These are phyloP conservation scores for Nakataea oryzae DNA, from an alignment of 2,329 filamentous ascomycete species.

Conservation along the genomic window DNA sequence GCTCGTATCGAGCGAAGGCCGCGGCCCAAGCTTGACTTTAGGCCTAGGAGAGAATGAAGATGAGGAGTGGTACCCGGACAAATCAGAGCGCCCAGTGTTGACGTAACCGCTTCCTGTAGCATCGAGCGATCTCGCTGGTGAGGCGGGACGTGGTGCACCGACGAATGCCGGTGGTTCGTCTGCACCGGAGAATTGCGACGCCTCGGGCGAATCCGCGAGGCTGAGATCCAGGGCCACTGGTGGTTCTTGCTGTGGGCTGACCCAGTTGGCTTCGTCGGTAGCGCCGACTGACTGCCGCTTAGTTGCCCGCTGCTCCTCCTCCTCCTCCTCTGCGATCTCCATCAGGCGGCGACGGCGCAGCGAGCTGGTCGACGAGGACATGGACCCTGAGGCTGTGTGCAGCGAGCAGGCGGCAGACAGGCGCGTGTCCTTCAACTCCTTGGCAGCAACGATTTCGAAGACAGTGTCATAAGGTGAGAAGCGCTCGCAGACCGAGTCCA, in stretches of 20 bases:
- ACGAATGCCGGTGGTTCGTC: slow-evolving; percentile 41
- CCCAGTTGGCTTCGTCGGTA: slow-evolving; percentile 25
- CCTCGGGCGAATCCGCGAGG: slow-evolving; percentile 40
- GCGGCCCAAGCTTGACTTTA: slow-evolving; percentile 82
- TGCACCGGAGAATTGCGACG: slow-evolving; percentile 37
- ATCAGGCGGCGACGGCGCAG: slow-evolving; percentile 67
- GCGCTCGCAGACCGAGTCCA: slow-evolving; percentile 54
- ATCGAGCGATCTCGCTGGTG: slow-evolving; percentile 32
- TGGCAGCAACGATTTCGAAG: slow-evolving; percentile 63
- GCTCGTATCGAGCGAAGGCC: slow-evolving; percentile 61
- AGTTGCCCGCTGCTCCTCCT: slow-evolving; percentile 47
- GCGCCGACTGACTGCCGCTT: slow-evolving; percentile 47
- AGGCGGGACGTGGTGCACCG: slow-evolving; percentile 32
- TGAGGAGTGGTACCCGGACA: slow-evolving; percentile 29
- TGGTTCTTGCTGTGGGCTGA: slow-evolving; percentile 14
- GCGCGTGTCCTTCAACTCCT: slow-evolving; percentile 78
- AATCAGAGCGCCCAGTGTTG: slow-evolving; percentile 40
- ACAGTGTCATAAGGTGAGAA: slow-evolving; percentile 82
- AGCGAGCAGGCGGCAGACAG: slow-evolving; percentile 82
- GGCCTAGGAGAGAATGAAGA: slow-evolving; percentile 50
- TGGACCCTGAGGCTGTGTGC: slow-evolving; percentile 78
- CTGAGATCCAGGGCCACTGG: slow-evolving; percentile 40
- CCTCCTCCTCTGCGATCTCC: slow-evolving; percentile 90
- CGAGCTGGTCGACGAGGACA: slow-evolving; percentile 75
- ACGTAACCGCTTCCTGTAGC: slow-evolving; percentile 34